Conservation (phyloP, 1,284 basidiomycete genomes). For the Ceratobasidium sp. region DNA sequence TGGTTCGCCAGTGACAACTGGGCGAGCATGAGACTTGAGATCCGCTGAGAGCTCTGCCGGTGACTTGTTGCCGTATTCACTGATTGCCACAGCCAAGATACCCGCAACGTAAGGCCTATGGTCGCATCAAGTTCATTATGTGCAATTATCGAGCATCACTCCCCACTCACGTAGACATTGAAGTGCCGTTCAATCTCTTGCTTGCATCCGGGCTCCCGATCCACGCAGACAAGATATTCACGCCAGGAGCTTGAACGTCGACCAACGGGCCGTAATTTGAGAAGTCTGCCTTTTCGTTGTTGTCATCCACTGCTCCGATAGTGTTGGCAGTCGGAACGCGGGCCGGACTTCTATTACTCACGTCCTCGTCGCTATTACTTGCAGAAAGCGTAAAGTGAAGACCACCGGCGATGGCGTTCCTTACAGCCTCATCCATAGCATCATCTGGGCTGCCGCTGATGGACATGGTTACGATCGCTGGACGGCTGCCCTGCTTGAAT, state of each 20-base stretch:
- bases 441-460: slow-evolving; percentile 14
- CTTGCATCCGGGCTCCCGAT: slow-evolving; percentile 28
- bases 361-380: slow-evolving; percentile 57
- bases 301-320: slow-evolving; percentile 76
- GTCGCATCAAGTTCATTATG: no score
- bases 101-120: slow-evolving; percentile 31
- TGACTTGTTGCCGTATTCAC: slow-evolving; percentile 30
- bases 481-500: slow-evolving; percentile 1
- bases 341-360: slow-evolving; percentile 53
- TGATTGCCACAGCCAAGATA: slow-evolving; percentile 20
- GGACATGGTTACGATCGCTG: slow-evolving; percentile 40
- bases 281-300: slow-evolving; percentile 42
- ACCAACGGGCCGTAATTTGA: slow-evolving; percentile 45
- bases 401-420: slow-evolving; percentile 39
- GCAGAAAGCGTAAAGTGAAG: slow-evolving; percentile 46
- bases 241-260: slow-evolving; percentile 47
- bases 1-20: slow-evolving; percentile 9
- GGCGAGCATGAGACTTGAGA: slow-evolving; percentile 28
- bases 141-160: no score
- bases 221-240: slow-evolving; percentile 37
- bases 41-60: slow-evolving; percentile 30
- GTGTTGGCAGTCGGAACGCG: slow-evolving; percentile 65
- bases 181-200: slow-evolving; percentile 5
- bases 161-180: neutral
- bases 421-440: slow-evolving; percentile 40